These are phyloP conservation scores for Saitozyma sp. DNA, from an alignment of 768 basidiomycete genomes.

Conservation along the genomic window DNA sequence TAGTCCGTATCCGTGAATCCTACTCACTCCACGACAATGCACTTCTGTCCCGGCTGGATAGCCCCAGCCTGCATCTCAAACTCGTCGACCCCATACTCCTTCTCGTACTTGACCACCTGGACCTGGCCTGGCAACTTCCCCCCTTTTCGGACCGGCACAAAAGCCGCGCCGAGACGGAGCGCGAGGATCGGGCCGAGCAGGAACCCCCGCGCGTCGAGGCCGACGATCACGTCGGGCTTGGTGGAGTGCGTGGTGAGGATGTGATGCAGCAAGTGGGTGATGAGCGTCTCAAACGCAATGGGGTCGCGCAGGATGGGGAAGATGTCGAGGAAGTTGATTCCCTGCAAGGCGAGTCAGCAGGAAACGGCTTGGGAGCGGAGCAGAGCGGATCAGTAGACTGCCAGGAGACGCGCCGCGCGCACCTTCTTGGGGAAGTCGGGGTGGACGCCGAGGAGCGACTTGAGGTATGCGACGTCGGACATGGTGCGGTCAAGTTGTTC, in stretches of 20 bases:
- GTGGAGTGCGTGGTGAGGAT: constrained; percentile 63
- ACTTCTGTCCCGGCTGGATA: constrained; percentile 76
- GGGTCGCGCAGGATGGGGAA: constrained; percentile 89
- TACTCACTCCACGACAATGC: constrained; percentile 73
- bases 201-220: constrained; percentile 94
- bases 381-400: not conserved
- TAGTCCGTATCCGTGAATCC: not conserved
- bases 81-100: constrained; percentile 91
- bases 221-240: constrained; percentile 76
- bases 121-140: constrained; percentile 93
- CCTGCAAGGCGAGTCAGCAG: constrained; percentile 57
- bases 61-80: constrained; percentile 93
- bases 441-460: constrained; percentile 49
- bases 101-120: constrained; percentile 72
- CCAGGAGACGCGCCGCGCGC: constrained; percentile 18
- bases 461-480: constrained; percentile 71
- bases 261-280: constrained; percentile 83
- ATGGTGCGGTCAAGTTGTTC: constrained; percentile 5
- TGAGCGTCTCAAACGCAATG: constrained; percentile 80
- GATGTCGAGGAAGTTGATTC: constrained; percentile 89
- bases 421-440: constrained; percentile 88
- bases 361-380: not conserved
- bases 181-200: constrained; percentile 91
- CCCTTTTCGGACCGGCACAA: constrained; percentile 90
- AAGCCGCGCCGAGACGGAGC: constrained; percentile 83